phyloP scores from a whole-genome alignment of 176 grass and related monocot species.

The Dendrocalamus sinicus region DNA sequence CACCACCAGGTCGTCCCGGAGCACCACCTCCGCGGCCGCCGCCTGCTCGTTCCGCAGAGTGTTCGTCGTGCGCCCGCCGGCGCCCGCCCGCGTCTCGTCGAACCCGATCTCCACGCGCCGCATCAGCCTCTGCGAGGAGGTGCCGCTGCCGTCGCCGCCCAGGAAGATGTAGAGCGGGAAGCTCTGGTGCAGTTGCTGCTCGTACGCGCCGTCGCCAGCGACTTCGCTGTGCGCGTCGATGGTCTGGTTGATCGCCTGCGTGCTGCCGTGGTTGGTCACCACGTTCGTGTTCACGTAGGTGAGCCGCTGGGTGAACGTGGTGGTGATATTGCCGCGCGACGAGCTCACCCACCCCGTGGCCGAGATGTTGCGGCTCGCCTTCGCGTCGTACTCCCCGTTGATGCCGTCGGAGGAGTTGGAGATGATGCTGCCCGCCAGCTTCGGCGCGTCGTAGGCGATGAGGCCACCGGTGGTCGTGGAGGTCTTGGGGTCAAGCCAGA shows the following conservation, averaged over 20 bases:
- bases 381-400: slow-evolving; percentile 57
- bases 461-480: slow-evolving; percentile 52
- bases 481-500: slow-evolving; percentile 77
- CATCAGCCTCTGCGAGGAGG: slow-evolving; percentile 55
- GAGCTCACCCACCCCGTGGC: slow-evolving; percentile 75
- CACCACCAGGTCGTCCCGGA: slow-evolving; percentile 74
- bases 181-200: slow-evolving; percentile 56
- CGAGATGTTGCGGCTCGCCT: slow-evolving; percentile 66
- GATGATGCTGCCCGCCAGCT: slow-evolving; percentile 42
- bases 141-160: slow-evolving; percentile 58
- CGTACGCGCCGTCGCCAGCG: slow-evolving; percentile 26
- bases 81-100: slow-evolving; percentile 49
- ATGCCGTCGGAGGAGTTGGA: slow-evolving; percentile 64
- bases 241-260: slow-evolving; percentile 81
- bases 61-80: slow-evolving; percentile 34
- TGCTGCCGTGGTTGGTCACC: slow-evolving; percentile 48
- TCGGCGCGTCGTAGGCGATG: slow-evolving; percentile 60
- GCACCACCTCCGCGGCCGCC: slow-evolving; percentile 65
- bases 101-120: slow-evolving; percentile 66
- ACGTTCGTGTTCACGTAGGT: slow-evolving; percentile 70
- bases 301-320: slow-evolving; percentile 69
- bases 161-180: slow-evolving; percentile 87
- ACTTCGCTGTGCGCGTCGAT: slow-evolving; percentile 53
- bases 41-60: slow-evolving; percentile 71
- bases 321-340: slow-evolving; percentile 86